These are phyloP conservation scores for Withania somnifera DNA, from an alignment of 305 asterid genomes.

Conservation along the genomic window DNA sequence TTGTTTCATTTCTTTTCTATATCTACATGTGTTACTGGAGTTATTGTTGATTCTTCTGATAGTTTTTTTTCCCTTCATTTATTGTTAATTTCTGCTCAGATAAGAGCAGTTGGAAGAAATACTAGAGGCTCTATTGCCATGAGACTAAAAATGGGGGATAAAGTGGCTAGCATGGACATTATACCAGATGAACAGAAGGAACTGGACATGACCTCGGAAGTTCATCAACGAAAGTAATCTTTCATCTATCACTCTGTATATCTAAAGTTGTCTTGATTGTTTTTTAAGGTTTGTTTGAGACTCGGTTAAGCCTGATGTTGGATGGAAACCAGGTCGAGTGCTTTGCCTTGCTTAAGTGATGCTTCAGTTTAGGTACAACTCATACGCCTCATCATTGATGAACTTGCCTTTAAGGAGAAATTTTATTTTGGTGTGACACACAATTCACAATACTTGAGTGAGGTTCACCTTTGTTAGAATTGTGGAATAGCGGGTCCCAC, in stretches of 20 bases:
- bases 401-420: neutral
- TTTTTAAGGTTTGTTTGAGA: neutral
- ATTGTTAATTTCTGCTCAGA: slow-evolving; percentile 28
- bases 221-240: slow-evolving; percentile 34
- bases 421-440: neutral
- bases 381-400: neutral
- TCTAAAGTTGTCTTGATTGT: neutral
- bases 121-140: slow-evolving; percentile 93
- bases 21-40: neutral
- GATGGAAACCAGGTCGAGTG: neutral
- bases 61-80: neutral
- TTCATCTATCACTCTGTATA: slow-evolving; percentile 6
- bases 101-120: slow-evolving; percentile 87
- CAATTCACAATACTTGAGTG: neutral
- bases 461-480: neutral
- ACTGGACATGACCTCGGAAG: slow-evolving; percentile 33
- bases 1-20: neutral
- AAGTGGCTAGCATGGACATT: slow-evolving; percentile 91
- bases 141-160: slow-evolving; percentile 76
- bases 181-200: slow-evolving; percentile 63
- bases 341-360: neutral
- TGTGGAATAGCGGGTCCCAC: neutral
- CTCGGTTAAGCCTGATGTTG: neutral
- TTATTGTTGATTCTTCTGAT: neutral
- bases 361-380: neutral